Base-by-base conservation (phyloP, 345 rosid species). In the Pelargonium nanum region DNA sequence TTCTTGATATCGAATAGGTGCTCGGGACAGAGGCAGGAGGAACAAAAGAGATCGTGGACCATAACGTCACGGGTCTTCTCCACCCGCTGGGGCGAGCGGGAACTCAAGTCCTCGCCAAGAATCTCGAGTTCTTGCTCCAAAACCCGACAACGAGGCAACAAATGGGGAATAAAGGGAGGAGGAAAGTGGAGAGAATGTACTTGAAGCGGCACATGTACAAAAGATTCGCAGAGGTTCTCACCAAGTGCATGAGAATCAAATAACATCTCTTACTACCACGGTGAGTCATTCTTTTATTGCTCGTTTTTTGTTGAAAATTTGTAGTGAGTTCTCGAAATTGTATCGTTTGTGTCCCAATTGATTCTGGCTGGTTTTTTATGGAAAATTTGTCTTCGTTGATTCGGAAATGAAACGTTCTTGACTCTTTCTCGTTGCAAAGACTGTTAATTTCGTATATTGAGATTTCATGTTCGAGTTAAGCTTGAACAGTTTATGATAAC, bases 21-120 rank as follows among this genome's bases (percentile, higher is more conserved):
- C 75, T 92, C 6, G 98, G 98, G 60, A 92, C 98, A 28, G 87
- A 88, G 52, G 86, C 91, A 23, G 98, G 98, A 65, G 98, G 98
- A 66, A 85, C 96, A 16, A 81, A 75, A 73, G 95, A 86, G 80
- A 89, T 92, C 24, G 88, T 92, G 0, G 75, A 79, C 72, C 87
- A 89, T 55, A 92, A 86, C 21, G 77, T 83, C 21, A 85, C 96
- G 0, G 96, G 98, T 59, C 79, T 92, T 65, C 81, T 92, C 70
- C 95, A 92, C 74, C 83, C 95, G 0, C 69, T 74, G 16, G 95
- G 96, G 34, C 81, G 54, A 32, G 72, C 71, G 0, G 96, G 95
- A 21, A 65, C 66, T 64, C 80, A 10, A 66, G 72, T 60, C 24
- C 82, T 92, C 20, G 85, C 93, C 2, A 76, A 72, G 25, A 89